A percentile compares a stretch with the other conserved stretches of the same genome.
Evolutionary conservation across 495 filamentous ascomycete genomes (phyloP).

Genomic region (Hyaloscypha bicolor): DNA sequence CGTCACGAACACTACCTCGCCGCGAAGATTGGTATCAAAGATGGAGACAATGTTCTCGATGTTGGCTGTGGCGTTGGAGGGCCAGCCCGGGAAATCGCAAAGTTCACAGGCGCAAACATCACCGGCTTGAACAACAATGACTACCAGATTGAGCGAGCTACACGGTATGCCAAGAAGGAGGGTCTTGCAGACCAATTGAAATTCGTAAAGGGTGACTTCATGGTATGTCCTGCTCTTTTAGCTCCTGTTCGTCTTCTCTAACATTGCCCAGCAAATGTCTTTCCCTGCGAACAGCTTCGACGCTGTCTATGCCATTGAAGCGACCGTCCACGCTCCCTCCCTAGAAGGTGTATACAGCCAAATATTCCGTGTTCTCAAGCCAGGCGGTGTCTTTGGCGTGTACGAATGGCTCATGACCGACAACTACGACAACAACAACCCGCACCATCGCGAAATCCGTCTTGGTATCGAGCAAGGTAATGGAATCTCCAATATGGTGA

Average conservation of each 20-base stretch:
- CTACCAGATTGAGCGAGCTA: constrained; percentile 97
- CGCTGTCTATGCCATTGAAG: constrained; percentile 97
- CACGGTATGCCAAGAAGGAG: constrained; percentile 78
- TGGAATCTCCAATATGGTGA: constrained; percentile 99
- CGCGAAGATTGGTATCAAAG: constrained; percentile 81
- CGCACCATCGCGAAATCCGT: constrained; percentile 86
- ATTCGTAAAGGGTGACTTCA: constrained; percentile 97
- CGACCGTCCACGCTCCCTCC: constrained; percentile 92
- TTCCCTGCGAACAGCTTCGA: constrained; percentile 93
- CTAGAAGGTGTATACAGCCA: constrained; percentile 94
- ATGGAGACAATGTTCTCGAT: constrained; percentile 89
- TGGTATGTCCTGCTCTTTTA: constrained; percentile 54
- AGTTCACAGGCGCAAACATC: constrained; percentile 89
- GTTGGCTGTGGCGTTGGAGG: constrained; percentile 98
- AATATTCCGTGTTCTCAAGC: constrained; percentile 95
- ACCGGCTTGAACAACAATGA: constrained; percentile 99
- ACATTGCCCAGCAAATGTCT: constrained; percentile 82
- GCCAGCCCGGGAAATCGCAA: constrained; percentile 94
- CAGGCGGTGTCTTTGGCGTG: constrained; percentile 93
- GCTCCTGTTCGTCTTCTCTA: not conserved
- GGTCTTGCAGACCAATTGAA: constrained; percentile 79
- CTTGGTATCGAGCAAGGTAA: constrained; percentile 96
- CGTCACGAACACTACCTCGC: constrained; percentile 99
- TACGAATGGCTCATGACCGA: constrained; percentile 99
- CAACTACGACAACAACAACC: constrained; percentile 85